Evolutionary conservation across 331 rosid genomes (phyloP).

Genomic region (Ulmus americana): DNA sequence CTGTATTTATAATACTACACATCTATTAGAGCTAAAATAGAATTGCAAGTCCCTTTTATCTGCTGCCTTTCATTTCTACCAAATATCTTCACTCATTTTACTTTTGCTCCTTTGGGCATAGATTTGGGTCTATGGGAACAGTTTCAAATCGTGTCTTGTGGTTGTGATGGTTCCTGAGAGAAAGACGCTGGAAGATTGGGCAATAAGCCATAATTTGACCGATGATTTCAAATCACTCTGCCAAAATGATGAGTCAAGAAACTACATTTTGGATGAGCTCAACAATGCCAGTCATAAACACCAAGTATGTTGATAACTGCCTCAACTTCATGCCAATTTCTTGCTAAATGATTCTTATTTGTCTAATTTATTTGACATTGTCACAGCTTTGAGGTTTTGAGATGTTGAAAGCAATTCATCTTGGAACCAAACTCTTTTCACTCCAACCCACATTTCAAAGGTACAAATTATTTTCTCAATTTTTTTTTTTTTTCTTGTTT

Average conservation of each 20-base stretch:
- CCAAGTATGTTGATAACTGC: conserved; percentile 39
- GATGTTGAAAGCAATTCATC: conserved; percentile 59
- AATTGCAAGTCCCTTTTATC: not conserved
- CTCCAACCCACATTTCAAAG: no score
- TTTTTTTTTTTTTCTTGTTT: not conserved
- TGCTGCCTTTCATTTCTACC: not conserved
- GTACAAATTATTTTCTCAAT: conserved; percentile 6
- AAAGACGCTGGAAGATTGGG: conserved; percentile 72
- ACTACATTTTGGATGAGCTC: conserved; percentile 74
- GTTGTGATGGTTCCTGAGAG: conserved; percentile 76
- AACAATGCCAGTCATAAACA: conserved; percentile 59
- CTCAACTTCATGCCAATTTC: not conserved
- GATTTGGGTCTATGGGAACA: conserved; percentile 96
- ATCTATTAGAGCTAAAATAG: not conserved
- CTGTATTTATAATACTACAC: not conserved
- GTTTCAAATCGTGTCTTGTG: conserved; percentile 87
- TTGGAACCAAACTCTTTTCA: conserved; percentile 79
- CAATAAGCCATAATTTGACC: conserved; percentile 36
- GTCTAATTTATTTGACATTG: conserved; percentile 4
- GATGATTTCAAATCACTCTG: conserved; percentile 66
- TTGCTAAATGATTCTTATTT: not conserved
- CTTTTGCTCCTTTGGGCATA: conserved; percentile 10
- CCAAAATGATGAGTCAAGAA: conserved; percentile 57
- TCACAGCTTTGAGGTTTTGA: conserved; percentile 83
- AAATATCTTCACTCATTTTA: not conserved